Conservation (phyloP, 1,284 basidiomycete species). For the Puccinia novopanici region DNA sequence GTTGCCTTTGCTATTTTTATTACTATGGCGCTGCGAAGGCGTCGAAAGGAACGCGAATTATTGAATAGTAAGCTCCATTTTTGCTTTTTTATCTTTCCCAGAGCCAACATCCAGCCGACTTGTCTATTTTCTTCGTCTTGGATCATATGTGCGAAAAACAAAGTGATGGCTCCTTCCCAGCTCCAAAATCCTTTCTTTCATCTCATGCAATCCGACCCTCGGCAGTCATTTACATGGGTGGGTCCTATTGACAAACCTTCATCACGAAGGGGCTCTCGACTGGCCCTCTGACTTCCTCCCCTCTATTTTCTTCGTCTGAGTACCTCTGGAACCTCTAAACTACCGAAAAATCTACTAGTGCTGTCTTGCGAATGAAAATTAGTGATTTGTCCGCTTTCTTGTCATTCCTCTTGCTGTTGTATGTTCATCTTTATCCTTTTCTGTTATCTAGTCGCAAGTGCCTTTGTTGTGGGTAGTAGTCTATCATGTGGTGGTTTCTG, state of each 20-base stretch:
- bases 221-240: constrained; percentile 21
- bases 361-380: too few species aligned
- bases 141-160: background rate
- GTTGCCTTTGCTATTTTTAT: constrained; percentile 9
- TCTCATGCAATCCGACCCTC: constrained; percentile 5
- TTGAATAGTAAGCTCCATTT: constrained; percentile 20
- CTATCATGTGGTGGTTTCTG: too few species aligned
- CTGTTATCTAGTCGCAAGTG: too few species aligned
- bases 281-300: constrained; percentile 5
- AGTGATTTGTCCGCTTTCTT: too few species aligned
- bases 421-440: too few species aligned
- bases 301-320: too few species aligned
- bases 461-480: too few species aligned
- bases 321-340: too few species aligned
- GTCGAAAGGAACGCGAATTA: background rate
- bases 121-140: background rate
- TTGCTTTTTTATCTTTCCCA: background rate
- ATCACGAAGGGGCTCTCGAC: background rate
- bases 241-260: constrained; percentile 12
- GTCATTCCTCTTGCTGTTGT: too few species aligned
- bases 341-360: too few species aligned
- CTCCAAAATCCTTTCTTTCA: background rate
- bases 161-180: constrained; percentile 33
- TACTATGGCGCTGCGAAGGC: background rate
- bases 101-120: background rate